Percentiles rank a stretch among this genome's conserved stretches.
These are phyloP conservation scores for Fagopyrum esculentum DNA, from an alignment of 148 eudicot genomes.

Conservation along the genomic window DNA sequence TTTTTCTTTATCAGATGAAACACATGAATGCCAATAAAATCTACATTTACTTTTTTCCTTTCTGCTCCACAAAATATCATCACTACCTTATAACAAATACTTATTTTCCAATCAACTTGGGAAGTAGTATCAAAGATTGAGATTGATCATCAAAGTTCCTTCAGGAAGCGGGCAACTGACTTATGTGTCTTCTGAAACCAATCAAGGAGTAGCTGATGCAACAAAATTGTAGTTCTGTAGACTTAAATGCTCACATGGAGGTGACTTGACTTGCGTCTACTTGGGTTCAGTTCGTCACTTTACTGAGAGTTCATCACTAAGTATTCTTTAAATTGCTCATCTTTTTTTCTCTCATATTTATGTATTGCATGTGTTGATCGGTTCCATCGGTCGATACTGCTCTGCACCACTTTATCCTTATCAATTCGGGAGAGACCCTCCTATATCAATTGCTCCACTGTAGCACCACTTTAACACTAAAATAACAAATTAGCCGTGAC, in stretches of 20 bases:
- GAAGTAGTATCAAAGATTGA: background rate
- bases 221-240: background rate
- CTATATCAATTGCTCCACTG: no score
- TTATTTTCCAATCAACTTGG: conserved; percentile 1
- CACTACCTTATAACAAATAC: background rate
- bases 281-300: background rate
- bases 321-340: background rate
- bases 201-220: no score
- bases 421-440: no score
- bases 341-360: no score
- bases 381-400: no score
- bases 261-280: background rate
- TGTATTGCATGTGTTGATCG: no score
- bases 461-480: no score
- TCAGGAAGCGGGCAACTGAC: background rate
- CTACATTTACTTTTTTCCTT: background rate
- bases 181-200: background rate
- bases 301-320: background rate
- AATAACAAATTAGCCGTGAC: no score
- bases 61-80: background rate
- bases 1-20: background rate
- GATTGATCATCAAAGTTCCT: background rate
- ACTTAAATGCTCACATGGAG: background rate
- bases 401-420: no score
- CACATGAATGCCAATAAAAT: conserved; percentile 7